Base-by-base conservation (phyloP, 257 asterid genomes). In the Verbascum thapsus region DNA sequence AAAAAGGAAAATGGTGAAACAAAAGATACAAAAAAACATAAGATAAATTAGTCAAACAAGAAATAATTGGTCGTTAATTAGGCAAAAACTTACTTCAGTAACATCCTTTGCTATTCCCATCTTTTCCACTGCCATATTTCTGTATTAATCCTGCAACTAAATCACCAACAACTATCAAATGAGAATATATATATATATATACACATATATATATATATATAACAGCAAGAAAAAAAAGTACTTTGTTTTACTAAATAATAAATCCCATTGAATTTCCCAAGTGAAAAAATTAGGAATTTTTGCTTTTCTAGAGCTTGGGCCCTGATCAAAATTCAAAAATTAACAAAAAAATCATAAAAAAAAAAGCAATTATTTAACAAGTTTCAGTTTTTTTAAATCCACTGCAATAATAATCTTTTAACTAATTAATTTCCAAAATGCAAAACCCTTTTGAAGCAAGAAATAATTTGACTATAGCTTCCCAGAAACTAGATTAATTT, bases 61-160 rank as follows among this genome's bases (percentile, higher is more conserved):
- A 62, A 44, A 47, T 17, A 44, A 23, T 63, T 19, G 16, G 10
- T 16, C 15, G n/a, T 53, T 42, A 13, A 34, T 30, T n/a, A 43
- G 41, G 18, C n/a, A 65, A 43, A 45, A 13, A 58, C 81, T 49
- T 71, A 78, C 83, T 63, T 74, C 78, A 45, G 83, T 74, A 43
- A 78, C 65, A 74, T 78, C 78, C 52, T 78, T 74, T n/a, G 75
- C 80, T 45, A 78, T 78, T 34, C 72, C 75, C 68, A 15, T 35
- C 39, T 64, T 72, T 47, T 55, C 78, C 51, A 15, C 67, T 32
- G 56, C 73, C 80, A 69, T 74, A 42, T 41, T 32, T 68, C 35
- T 45, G 10, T 10, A 48, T 19, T 0, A 56, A 54, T 12, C 49
- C 71, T 74, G 72, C 38, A 49, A 68, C 15, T 23, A 57, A 53